Percentiles rank a stretch among this genome's conserved stretches.
Evolutionary conservation across 129 eudicot genomes (phyloP).

Genomic region (Ambrosia artemisiifolia): DNA sequence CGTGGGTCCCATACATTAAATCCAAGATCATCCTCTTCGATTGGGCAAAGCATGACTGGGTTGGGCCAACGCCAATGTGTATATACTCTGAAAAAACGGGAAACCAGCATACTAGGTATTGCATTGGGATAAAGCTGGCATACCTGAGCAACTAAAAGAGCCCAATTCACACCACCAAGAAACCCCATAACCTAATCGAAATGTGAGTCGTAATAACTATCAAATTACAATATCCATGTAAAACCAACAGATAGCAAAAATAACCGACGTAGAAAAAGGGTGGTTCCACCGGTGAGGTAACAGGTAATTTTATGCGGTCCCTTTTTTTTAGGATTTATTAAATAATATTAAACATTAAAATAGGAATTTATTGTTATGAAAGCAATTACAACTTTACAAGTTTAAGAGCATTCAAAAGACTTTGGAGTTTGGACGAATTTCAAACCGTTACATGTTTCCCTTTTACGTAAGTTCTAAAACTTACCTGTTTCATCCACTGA

Average conservation of each 20-base stretch:
- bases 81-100: conserved; percentile 45
- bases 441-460: no score
- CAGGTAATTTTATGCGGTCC: no score
- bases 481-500: no score
- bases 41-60: conserved; percentile 46
- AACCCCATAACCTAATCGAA: conserved; percentile 34
- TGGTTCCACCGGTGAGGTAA: no score
- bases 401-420: no score
- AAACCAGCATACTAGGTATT: conserved; percentile 49
- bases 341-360: no score
- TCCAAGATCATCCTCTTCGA: conserved; percentile 39
- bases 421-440: no score
- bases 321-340: no score
- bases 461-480: no score
- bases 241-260: not conserved
- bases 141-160: conserved; percentile 48
- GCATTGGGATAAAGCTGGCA: conserved; percentile 51
- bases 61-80: conserved; percentile 54
- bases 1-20: conserved; percentile 41
- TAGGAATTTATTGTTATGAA: no score
- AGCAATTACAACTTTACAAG: no score
- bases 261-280: no score
- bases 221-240: not conserved
- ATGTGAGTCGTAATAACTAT: not conserved
- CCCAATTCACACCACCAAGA: conserved; percentile 48